Conservation (phyloP, 352 stramenopile genomes). For the Pythium graminicola region DNA sequence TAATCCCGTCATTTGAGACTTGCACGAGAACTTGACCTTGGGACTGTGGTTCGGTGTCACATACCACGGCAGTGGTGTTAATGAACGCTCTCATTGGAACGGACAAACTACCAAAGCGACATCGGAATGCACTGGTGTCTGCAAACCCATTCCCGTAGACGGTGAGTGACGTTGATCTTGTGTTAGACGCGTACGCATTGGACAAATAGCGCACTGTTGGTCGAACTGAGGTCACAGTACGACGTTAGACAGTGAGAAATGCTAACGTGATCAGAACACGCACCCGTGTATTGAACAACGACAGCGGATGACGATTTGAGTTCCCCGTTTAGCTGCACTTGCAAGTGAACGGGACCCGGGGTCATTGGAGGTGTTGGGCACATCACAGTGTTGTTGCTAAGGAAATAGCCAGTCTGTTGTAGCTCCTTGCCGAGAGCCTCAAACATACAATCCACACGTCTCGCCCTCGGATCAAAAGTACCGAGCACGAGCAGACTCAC, state of each 20-base stretch:
- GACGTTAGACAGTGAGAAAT: neutral
- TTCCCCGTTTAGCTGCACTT: neutral
- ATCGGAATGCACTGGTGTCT: conserved; percentile 8
- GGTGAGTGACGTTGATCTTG: neutral
- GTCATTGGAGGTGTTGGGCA: conserved; percentile 9
- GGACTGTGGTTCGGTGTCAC: neutral
- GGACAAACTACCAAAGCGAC: conserved; percentile 5
- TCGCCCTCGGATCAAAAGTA: neutral
- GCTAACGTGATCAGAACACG: neutral
- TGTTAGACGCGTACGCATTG: neutral
- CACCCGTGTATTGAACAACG: neutral
- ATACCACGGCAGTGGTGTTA: conserved; percentile 10
- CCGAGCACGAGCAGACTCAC: conserved; percentile 7
- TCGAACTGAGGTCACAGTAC: too few species aligned
- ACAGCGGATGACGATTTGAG: neutral
- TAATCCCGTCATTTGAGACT: conserved; percentile 13
- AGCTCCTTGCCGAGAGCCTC: neutral
- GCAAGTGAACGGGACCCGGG: conserved; percentile 5
- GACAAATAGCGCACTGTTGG: conserved; percentile 15
- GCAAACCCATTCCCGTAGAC: conserved; percentile 11
- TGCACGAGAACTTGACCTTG: conserved; percentile 3
- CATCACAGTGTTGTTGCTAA: conserved; percentile 1
- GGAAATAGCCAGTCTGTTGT: neutral
- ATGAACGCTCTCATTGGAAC: neutral
- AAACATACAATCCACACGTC: conserved; percentile 7